A percentile compares a stretch with the other conserved stretches of the same genome.
phyloP scores from a whole-genome alignment of 306 rosid species.

The Heteromeles arbutifolia region DNA sequence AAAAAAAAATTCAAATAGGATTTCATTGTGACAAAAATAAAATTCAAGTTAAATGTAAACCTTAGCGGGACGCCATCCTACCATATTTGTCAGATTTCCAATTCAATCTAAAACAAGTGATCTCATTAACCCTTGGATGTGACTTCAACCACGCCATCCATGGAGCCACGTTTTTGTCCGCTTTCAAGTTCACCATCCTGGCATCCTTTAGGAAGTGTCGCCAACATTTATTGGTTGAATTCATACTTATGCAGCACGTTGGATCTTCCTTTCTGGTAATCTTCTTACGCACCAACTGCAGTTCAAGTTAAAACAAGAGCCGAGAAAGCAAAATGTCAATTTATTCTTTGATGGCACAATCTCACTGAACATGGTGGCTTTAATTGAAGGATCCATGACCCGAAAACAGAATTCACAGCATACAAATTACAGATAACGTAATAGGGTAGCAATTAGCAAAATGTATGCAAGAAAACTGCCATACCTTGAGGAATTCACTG shows the following conservation, averaged over 20 bases:
- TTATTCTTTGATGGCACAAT: not conserved
- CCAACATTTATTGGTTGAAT: slow-evolving; percentile 45
- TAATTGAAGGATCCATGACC: not conserved
- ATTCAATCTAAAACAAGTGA: not conserved
- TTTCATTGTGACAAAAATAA: not conserved
- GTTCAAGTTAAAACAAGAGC: not conserved
- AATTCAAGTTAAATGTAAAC: not conserved
- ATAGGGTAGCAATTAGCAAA: not conserved
- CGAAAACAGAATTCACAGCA: not conserved
- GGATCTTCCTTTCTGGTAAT: slow-evolving; percentile 20
- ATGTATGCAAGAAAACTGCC: not conserved
- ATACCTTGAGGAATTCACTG: slow-evolving; percentile 13
- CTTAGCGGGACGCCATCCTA: not conserved
- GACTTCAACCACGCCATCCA: slow-evolving; percentile 3
- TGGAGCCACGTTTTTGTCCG: not conserved
- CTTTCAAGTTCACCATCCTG: slow-evolving; percentile 26
- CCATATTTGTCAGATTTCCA: not conserved
- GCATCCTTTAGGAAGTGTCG: slow-evolving; percentile 42
- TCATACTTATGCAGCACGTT: slow-evolving; percentile 36
- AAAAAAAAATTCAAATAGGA: not conserved
- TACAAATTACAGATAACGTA: not conserved
- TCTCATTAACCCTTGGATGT: not conserved
- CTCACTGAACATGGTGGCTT: not conserved
- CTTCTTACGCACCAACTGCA: slow-evolving; percentile 4
- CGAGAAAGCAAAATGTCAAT: not conserved